Evolutionary conservation across 108 stramenopile genomes (phyloP), one percentile per base, ranked within the genome.

Genomic region (Schizochytrium sp.): DNA sequence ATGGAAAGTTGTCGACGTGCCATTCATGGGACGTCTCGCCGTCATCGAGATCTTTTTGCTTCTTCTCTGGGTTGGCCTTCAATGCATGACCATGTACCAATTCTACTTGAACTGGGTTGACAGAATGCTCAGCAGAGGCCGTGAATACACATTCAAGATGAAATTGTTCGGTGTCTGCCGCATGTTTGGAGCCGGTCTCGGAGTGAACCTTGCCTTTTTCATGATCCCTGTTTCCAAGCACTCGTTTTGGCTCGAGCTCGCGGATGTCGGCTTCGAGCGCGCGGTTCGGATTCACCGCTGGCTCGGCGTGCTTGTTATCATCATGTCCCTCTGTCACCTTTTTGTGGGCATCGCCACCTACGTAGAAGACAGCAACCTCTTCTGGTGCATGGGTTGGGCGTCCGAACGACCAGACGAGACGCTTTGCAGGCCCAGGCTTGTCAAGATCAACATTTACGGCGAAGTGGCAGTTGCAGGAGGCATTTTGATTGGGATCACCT

Each of bases 221-320:
- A n/a, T 83, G 48, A 23, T 83, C 51, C 76, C 76, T 6, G 51
- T 83, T 53, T 83, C 48, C 45, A 83, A 83, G 51, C 76, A 83
- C 28, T 83, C 76, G 6, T 83, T 83, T 23, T 83, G 76, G 76
- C 76, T 83, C n/a, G 76, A 83, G 76, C 76, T 83, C 19, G 19
- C 48, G 16, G 76, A 83, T 23, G 76, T 83, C 28, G 76, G 76
- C 76, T 83, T 83, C 4, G 76, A 83, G 76, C 76, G 76, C n/a
- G 76, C 76, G 25, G 76, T 83, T 6, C 51, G 45, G 8, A 12
- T 47, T 12, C 76, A 83, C 51, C 76, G 76, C 25, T 53, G 45
- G 48, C 76, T 83, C 51, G 76, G 76, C 25, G 45, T 47, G 76
- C 76, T 83, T 23, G 48, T 53, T 28, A 23, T 83, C 45, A 3